Evolutionary conservation across 805 yeast genomes (phyloP).

Genomic region (Hanseniaspora lachancei): DNA sequence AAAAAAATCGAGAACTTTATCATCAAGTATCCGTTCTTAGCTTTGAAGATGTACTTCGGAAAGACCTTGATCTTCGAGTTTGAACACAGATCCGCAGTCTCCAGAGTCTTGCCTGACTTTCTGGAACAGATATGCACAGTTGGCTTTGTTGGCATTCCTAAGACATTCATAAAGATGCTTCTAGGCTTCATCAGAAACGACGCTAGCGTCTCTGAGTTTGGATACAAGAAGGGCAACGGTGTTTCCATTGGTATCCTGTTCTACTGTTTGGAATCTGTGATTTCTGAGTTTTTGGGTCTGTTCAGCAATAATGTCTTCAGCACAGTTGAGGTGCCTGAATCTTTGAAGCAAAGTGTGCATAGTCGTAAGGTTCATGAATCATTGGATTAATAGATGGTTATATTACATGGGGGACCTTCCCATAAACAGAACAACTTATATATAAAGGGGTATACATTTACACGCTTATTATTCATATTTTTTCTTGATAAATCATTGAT

Average conservation of each 20-base stretch:
- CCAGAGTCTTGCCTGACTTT: conserved; percentile 22
- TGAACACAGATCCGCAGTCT: conserved; percentile 18
- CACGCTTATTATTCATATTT: background rate
- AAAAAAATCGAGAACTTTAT: conserved; percentile 19
- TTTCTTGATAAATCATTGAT: background rate
- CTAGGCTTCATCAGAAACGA: conserved; percentile 6
- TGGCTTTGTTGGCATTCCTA: conserved; percentile 22
- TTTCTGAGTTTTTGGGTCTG: conserved; percentile 21
- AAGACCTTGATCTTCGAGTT: conserved; percentile 22
- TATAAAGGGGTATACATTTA: background rate
- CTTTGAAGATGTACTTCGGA: conserved; percentile 25
- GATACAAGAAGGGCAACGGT: conserved; percentile 15
- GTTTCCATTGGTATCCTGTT: conserved; percentile 28
- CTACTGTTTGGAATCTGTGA: conserved; percentile 25
- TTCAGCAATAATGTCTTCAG: conserved; percentile 19
- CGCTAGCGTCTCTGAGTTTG: background rate
- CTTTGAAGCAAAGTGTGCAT: background rate
- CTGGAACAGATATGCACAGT: conserved; percentile 24
- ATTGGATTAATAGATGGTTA: background rate
- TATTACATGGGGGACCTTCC: too few relatives aligned
- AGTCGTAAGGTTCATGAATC: conserved; percentile 8
- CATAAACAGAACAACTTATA: background rate
- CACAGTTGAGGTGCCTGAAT: conserved; percentile 11
- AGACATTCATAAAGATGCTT: conserved; percentile 7
- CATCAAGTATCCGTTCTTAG: conserved; percentile 25